Evolutionary conservation across 352 stramenopile species (phyloP).

Genomic region (Phytopythium kandeliae): DNA sequence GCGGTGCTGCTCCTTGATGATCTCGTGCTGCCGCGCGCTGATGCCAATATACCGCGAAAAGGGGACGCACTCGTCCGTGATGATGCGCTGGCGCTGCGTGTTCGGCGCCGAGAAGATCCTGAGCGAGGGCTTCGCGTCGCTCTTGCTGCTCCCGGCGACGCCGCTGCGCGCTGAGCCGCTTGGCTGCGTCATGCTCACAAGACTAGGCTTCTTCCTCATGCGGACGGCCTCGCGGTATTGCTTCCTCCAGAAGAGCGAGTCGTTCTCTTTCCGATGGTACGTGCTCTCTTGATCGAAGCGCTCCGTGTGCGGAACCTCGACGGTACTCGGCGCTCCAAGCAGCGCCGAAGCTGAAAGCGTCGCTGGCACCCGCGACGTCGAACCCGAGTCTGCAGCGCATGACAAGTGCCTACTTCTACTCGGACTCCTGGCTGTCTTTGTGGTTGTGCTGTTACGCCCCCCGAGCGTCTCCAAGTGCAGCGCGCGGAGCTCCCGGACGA

Average conservation of each 20-base stretch:
- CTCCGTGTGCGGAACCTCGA: constrained; percentile 31
- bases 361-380: neutral
- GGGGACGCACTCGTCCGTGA: constrained; percentile 49
- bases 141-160: neutral
- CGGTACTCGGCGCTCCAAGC: constrained; percentile 18
- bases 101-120: constrained; percentile 70
- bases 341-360: constrained; percentile 11
- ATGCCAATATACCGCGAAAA: constrained; percentile 74
- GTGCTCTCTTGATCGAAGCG: constrained; percentile 42
- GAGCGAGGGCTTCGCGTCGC: constrained; percentile 30
- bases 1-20: constrained; percentile 73
- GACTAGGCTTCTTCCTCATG: constrained; percentile 33
- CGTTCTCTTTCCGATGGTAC: constrained; percentile 38
- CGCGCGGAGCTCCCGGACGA: constrained; percentile 32
- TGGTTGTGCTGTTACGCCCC: constrained; percentile 5
- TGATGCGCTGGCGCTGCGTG: constrained; percentile 33
- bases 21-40: constrained; percentile 59
- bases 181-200: constrained; percentile 3
- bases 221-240: constrained; percentile 52
- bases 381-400: neutral
- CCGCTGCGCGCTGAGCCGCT: neutral
- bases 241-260: constrained; percentile 40
- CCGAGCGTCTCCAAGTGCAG: constrained; percentile 16
- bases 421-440: constrained; percentile 2
- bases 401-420: constrained; percentile 5